Base-by-base conservation (phyloP, 176 grass and related monocot genomes). In the Elaeis guineensis region DNA sequence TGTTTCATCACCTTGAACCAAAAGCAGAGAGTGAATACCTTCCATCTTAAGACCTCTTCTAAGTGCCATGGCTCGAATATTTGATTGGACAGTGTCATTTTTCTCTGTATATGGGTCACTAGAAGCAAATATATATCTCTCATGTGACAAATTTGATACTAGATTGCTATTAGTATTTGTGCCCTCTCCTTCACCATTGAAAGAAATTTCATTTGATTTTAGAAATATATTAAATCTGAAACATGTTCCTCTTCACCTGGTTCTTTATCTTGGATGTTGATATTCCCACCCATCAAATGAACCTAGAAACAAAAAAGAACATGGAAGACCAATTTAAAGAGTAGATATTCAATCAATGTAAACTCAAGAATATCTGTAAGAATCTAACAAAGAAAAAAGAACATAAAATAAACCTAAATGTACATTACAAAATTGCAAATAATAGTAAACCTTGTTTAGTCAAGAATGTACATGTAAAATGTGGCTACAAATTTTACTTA, bases 261-360 rank as follows among this genome's bases (percentile, higher is more conserved):
- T 16, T 79, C 74, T 39, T 85, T 87, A 17, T 96, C 86, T 58
- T 77, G 67, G 26, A 96, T 96, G 50, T 62, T 80, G 8, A 96
- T 96, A 54, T 96, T 86, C 15, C 91, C 91, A 19, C 91, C 86
- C 91, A 90, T 87, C 23, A 96, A 21, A 52, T 86, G 83, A 53
- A 96, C 91, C 91, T 90, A 26, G 5, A 52, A 59, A 54, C 28
- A 26, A 24, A 21, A 18, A 16, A 50, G 15, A 58, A 57, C 8
- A 8, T 18, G 50, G 17, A 22, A 55, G 6, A 17, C 24, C 16
- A 28, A 26, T 18, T 16, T 6, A 35, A 35, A 26, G 19, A 2
- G 48, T 9, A 21, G 16, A 19, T 5, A 16, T 26, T 26, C 18
- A 26, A 20, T 19, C 3, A 30, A 20, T 15, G 14, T 29, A 16